Evolutionary conservation across 148 eudicot genomes (phyloP).

Genomic region (Rheum nobile): DNA sequence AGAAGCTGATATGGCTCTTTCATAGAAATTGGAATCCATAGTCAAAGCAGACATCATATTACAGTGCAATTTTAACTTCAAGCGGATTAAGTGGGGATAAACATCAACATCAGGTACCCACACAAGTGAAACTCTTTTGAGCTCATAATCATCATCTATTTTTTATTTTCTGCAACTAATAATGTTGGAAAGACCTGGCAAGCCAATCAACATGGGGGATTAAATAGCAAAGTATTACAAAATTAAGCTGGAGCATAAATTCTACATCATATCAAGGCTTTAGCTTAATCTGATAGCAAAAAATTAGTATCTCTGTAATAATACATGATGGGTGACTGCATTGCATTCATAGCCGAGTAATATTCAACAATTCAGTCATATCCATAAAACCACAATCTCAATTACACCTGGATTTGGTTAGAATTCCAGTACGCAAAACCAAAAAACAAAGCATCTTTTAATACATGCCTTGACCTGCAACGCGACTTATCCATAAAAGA

Average conservation of each 20-base stretch:
- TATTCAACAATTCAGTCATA: not conserved
- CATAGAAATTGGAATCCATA: not conserved
- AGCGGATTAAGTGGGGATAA: too few species aligned
- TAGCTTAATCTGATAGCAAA: not conserved
- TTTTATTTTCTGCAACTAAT: not conserved
- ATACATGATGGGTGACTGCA: not conserved
- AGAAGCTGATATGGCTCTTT: too few species aligned
- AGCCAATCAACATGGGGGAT: not conserved
- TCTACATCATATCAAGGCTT: not conserved
- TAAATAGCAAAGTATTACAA: not conserved
- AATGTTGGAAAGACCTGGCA: not conserved
- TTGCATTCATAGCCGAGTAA: not conserved
- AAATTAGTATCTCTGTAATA: not conserved
- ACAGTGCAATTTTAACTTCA: too few species aligned
- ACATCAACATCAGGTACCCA: too few species aligned
- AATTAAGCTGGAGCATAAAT: not conserved
- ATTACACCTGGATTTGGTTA: not conserved
- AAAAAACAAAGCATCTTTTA: not conserved
- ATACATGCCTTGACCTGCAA: not conserved
- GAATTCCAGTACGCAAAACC: not conserved
- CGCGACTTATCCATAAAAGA: slow-evolving; percentile 13
- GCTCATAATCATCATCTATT: not conserved
- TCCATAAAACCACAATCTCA: slow-evolving; percentile 1
- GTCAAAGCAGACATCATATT: not conserved
- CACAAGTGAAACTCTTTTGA: too few species aligned